Base-by-base conservation (phyloP, 2,329 filamentous ascomycete genomes). In the Trichoderma oligosporum region DNA sequence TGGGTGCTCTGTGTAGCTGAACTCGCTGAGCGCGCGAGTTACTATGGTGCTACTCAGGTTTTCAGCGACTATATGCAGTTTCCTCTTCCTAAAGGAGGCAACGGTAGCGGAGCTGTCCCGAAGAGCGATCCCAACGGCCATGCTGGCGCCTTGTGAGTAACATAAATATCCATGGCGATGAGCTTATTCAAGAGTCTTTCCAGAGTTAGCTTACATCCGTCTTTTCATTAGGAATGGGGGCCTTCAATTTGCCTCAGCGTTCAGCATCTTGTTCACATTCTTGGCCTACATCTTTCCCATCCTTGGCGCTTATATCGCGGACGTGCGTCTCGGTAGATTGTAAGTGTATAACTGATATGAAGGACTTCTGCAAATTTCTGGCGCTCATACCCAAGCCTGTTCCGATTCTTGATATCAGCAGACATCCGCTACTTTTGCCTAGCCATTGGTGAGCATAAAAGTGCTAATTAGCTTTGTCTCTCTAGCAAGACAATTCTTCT, bases 21-120 rank as follows among this genome's bases (percentile, higher is more conserved):
- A 7, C 38, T 59, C 7, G 57, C 57, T 20, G 57, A 59, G 8
- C 44, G 57, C n/a, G 57, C 57, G 7, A 59, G 57, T 52, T 59
- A 59, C 33, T 59, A 57, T 46, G 57, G 44, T 6, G 38, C 48
- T 29, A 49, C 9, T 12, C 57, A 59, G 29, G 53, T 59, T 0
- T 59, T 59, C 39, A 59, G 46, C 46, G 41, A 59, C 16, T 59
- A 16, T 46, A 57, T 59, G 57, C 57, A 59, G 53, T 59, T 59
- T 29, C 57, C 57, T 45, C 53, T 59, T 7, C 57, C 57, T 9
- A 22, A 35, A 24, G 33, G 41, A 12, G 57, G 57, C 31, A 51
- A 46, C 20, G 57, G 57, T 12, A 52, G 44, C 39, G 57, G 57
- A 44, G 57, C 57, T 14, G 53, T 59, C 4, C 44, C 57, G 3